Evolutionary conservation across 2,329 filamentous ascomycete genomes (phyloP).

Genomic region (Aureobasidium lini): DNA sequence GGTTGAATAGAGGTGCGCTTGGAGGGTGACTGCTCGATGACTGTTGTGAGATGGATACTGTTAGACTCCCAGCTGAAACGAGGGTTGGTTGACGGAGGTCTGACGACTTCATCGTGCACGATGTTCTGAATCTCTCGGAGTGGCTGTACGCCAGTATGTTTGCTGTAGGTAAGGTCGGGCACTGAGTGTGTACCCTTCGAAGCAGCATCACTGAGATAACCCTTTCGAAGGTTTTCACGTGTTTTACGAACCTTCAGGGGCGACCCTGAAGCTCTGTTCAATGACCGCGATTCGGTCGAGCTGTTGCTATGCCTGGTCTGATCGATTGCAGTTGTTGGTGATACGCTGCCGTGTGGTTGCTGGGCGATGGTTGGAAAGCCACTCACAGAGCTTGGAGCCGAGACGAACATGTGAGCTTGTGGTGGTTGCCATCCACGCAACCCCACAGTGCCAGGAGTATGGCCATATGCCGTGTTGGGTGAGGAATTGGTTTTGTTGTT

Average conservation of each 20-base stretch:
- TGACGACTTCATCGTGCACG: not conserved
- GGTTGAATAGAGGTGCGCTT: not conserved
- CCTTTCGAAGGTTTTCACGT: constrained; percentile 26
- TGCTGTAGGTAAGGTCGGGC: not conserved
- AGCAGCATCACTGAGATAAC: not conserved
- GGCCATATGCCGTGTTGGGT: not conserved
- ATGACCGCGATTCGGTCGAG: not conserved
- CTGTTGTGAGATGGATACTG: not conserved
- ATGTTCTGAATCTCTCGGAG: not conserved
- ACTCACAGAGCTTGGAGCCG: not conserved
- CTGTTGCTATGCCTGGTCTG: not conserved
- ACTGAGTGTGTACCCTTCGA: not conserved
- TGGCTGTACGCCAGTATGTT: not conserved
- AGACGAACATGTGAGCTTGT: constrained; percentile 10
- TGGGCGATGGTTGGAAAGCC: not conserved
- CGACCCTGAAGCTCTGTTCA: constrained; percentile 17
- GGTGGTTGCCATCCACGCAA: constrained; percentile 5
- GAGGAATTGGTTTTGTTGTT: not conserved
- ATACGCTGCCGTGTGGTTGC: not conserved
- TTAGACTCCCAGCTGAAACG: constrained; percentile 3
- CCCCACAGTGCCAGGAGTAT: not conserved
- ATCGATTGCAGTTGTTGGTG: not conserved
- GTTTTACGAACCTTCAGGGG: constrained; percentile 29
- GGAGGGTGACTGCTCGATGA: not conserved
- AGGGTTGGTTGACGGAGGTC: not conserved